Base-by-base conservation (phyloP, 75 land plant genomes). In the Cunninghamia lanceolata region DNA sequence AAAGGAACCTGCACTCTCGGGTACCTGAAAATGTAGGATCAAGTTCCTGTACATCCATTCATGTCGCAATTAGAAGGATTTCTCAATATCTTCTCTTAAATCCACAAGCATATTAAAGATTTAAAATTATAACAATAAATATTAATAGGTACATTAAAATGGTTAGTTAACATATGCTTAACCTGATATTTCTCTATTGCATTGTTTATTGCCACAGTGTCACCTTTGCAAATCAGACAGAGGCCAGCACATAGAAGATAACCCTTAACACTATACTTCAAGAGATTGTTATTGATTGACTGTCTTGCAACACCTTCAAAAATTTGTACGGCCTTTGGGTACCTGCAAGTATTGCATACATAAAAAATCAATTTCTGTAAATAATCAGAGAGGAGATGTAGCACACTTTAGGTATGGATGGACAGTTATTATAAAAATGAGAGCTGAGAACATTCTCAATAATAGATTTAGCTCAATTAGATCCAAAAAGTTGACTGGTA, bases 261-360 rank as follows among this genome's bases (percentile, higher is more conserved):
- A 25, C 98, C 98, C 87, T 95, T 98, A 9, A 96, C 99, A 85
- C 99, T 93, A 88, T 98, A 98, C 89, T 96, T 96, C 59, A 96
- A 89, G 86, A 98, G 95, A 86, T 93, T 96, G 84, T 91, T 95
- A 50, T 91, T 91, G 68, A 98, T 91, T 17, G 94, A 94, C 9
- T 95, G 92, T 36, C 86, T 85, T 56, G 98, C 99, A 34, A 98
- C 97, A 28, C 90, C 89, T 89, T 98, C 99, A 94, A 88, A 98
- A 53, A 98, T 95, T 74, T 95, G 91, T 70, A 95, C 91, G 28
- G 99, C 95, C 83, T 93, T 95, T 17, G 90, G 92, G 87, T 97
- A 97, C 82, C 99, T 97, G 91, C 68, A 80, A 45, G 28, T 40
- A n/a, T 80, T n/a, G 30, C 50, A 80, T n/a, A n/a, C 30, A 80